These are phyloP conservation scores for Hemerocallis citrina DNA, from an alignment of 106 monocot genomes.

Conservation along the genomic window DNA sequence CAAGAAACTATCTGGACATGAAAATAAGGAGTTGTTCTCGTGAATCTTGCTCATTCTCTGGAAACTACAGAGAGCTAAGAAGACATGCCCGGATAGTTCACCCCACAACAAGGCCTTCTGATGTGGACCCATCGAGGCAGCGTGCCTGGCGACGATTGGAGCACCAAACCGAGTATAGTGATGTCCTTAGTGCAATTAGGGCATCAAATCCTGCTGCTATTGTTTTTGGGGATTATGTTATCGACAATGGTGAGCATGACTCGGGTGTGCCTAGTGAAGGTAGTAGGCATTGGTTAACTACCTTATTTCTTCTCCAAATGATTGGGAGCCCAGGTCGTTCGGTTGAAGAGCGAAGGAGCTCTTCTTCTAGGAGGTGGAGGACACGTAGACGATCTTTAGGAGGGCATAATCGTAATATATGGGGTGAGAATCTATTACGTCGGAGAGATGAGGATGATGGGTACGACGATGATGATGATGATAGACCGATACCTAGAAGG, in stretches of 20 bases:
- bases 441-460: conserved; percentile 31
- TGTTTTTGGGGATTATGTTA: conserved; percentile 78
- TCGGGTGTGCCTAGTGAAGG: conserved; percentile 11
- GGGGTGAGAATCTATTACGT: conserved; percentile 67
- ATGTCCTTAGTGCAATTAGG: conserved; percentile 76
- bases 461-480: conserved; percentile 27
- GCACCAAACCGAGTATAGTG: conserved; percentile 61
- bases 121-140: conserved; percentile 60
- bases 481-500: conserved; percentile 35
- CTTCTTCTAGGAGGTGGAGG: conserved; percentile 41
- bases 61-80: conserved; percentile 68
- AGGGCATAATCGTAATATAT: conserved; percentile 29
- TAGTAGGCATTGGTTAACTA: conserved; percentile 41
- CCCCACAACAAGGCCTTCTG: conserved; percentile 58
- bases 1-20: conserved; percentile 62
- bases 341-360: conserved; percentile 31
- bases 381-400: conserved; percentile 29
- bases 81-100: conserved; percentile 72
- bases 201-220: conserved; percentile 82
- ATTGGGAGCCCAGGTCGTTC: conserved; percentile 26
- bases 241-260: conserved; percentile 50
- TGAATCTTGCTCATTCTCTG: conserved; percentile 69
- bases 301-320: conserved; percentile 68
- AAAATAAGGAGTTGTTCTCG: conserved; percentile 67
- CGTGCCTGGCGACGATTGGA: conserved; percentile 73